Evolutionary conservation across 176 grass and related monocot genomes (phyloP).

Genomic region (Calamus simplicifolius): DNA sequence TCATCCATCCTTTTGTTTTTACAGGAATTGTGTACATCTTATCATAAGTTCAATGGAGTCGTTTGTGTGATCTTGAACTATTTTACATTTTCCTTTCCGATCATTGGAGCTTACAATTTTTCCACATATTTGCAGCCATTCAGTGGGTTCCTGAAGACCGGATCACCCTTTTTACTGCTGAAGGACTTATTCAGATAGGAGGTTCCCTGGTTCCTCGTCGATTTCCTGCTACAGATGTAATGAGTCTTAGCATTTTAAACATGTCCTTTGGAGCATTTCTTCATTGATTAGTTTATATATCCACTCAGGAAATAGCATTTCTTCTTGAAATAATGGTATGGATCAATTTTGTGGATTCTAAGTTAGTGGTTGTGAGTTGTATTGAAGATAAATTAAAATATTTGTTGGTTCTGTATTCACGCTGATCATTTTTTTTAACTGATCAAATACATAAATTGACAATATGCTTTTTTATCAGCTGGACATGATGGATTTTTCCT

Average conservation of each 20-base stretch:
- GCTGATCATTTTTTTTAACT: too few relatives aligned
- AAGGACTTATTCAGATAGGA: slow-evolving; percentile 83
- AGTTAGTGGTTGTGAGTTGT: too few relatives aligned
- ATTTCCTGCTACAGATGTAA: slow-evolving; percentile 51
- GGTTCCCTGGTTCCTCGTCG: slow-evolving; percentile 62
- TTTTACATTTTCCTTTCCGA: neutral
- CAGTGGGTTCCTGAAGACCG: slow-evolving; percentile 79
- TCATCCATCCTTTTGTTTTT: neutral
- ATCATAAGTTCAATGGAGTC: neutral
- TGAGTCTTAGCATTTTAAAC: neutral
- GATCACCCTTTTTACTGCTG: slow-evolving; percentile 84
- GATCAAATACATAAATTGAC: too few relatives aligned
- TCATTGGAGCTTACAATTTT: neutral
- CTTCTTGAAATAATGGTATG: too few relatives aligned
- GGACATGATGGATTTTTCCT: too few relatives aligned
- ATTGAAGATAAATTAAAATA: too few relatives aligned
- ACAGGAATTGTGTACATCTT: neutral
- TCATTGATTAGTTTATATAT: too few relatives aligned
- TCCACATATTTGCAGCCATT: slow-evolving; percentile 40
- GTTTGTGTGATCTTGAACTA: neutral
- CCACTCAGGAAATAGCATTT: too few relatives aligned
- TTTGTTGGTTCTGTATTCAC: too few relatives aligned
- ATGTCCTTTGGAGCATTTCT: too few relatives aligned
- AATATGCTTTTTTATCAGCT: too few relatives aligned
- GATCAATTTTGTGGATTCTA: too few relatives aligned